Evolutionary conservation across 2,329 filamentous ascomycete genomes (phyloP), one percentile per base, ranked within the genome.

Genomic region (Sporothrix globosa): DNA sequence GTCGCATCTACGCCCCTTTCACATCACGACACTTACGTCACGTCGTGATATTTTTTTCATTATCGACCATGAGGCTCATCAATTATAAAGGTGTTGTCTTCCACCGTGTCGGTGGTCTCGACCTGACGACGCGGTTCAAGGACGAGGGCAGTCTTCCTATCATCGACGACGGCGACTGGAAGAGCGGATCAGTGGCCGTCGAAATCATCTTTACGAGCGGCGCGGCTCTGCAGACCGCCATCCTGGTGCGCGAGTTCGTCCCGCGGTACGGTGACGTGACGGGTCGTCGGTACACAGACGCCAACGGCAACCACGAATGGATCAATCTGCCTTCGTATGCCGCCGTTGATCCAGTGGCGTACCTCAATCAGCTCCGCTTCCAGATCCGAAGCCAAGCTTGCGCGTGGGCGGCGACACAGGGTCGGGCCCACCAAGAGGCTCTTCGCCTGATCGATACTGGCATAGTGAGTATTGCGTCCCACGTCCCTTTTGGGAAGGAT

Each of bases 21-120:
- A 34, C 34, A 34, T 9, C 5, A 34, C 34, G 5, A 34, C 6
- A 44, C 14, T n/a, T 27, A 14, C 50, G 30, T 17, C 27, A 19
- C 65, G 21, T 19, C 19, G 14, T 27, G 19, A 54, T 17, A 11
- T 24, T 27, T 54, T 27, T 6, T 11, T 27, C 24, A 13, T 41
- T 60, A 2, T 30, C 17, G n/a, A 63, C 17, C n/a, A 74, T 74
- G 71, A 68, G 72, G 48, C 56, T 74, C 13, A 17, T 53, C 3
- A 41, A 63, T 13, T 41, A 70, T 1, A 19, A 24, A 4, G 50
- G 11, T n/a, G 17, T 72, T 24, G 58, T 72, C 44, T 72, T 74
- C 68, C 73, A 74, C 69, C 69, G 73, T 4, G 67, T 73, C 3
- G 73, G 73, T 6, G 73, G 72, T 4, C 69, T 74, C 13, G 21